phyloP scores from a whole-genome alignment of 2,329 filamentous ascomycete genomes.

The Apiospora pterosperma region DNA sequence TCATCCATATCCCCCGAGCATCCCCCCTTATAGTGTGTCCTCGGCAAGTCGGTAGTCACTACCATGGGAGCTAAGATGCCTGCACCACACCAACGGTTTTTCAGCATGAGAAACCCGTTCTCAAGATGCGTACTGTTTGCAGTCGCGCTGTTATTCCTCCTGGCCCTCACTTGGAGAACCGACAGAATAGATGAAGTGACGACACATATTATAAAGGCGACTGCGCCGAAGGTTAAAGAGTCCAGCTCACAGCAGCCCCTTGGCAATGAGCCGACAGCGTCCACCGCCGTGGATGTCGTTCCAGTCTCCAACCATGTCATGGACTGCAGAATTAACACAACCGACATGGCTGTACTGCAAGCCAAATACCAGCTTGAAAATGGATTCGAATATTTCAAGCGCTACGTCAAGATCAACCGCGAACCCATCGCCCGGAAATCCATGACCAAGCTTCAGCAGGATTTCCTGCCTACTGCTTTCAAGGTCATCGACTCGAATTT shows the following conservation, averaged over 20 bases:
- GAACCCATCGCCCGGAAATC: conserved; percentile 46
- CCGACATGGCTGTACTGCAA: conserved; percentile 42
- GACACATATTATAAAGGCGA: conserved; percentile 38
- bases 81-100: conserved; percentile 36
- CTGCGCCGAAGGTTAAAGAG: conserved; percentile 25
- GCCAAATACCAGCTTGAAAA: conserved; percentile 45
- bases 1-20: neutral
- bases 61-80: conserved; percentile 38
- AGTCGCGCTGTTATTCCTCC: conserved; percentile 38
- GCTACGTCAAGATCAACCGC: conserved; percentile 50
- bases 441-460: conserved; percentile 47
- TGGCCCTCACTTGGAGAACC: conserved; percentile 37
- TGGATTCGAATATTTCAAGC: conserved; percentile 53
- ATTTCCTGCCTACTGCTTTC: conserved; percentile 44
- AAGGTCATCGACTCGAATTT: conserved; percentile 45
- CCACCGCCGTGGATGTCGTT: conserved; percentile 23
- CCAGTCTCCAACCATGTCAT: conserved; percentile 34
- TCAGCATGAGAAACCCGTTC: conserved; percentile 48
- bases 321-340: conserved; percentile 48
- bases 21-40: neutral
- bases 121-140: conserved; percentile 42
- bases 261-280: conserved; percentile 20
- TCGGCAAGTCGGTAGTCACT: neutral
- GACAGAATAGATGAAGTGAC: conserved; percentile 37
- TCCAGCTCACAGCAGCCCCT: conserved; percentile 25